phyloP scores from a whole-genome alignment of 192 early-diverging fungal species.

The Coemansia asiatica region DNA sequence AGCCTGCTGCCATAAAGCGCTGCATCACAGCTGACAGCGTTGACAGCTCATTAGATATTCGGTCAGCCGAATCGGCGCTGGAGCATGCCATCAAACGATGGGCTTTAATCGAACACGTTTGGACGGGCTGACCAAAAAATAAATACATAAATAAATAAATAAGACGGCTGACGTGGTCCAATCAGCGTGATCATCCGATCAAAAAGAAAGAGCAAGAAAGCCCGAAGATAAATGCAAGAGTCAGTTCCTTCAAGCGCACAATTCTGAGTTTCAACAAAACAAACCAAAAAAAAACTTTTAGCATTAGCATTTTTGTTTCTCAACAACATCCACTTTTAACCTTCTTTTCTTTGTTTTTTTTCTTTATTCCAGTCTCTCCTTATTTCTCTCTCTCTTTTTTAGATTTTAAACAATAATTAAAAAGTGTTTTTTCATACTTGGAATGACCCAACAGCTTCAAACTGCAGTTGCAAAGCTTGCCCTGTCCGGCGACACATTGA shows the following conservation, averaged over 20 bases:
- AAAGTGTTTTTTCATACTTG: too few relatives aligned
- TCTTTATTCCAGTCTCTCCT: not conserved
- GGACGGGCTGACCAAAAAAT: not conserved
- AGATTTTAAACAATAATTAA: too few relatives aligned
- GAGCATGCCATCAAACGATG: not conserved
- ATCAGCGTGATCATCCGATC: not conserved
- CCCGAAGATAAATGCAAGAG: not conserved
- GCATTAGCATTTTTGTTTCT: not conserved
- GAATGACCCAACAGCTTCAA: constrained; percentile 19
- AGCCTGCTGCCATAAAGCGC: not conserved
- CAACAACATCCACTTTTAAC: not conserved
- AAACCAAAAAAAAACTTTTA: not conserved
- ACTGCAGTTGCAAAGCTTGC: constrained; percentile 84
- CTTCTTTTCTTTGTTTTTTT: not conserved
- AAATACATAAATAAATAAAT: not conserved
- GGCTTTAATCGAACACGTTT: not conserved
- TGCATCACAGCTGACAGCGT: not conserved
- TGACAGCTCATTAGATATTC: not conserved
- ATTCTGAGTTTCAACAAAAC: not conserved
- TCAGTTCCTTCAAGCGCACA: not conserved
- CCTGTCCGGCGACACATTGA: constrained; percentile 88
- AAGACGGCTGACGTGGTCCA: constrained; percentile 5
- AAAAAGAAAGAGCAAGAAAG: not conserved
- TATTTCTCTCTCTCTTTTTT: not conserved
- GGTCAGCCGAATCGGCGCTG: not conserved